These are phyloP conservation scores for Pestalotiopsis fici DNA, from an alignment of 2,329 filamentous ascomycete species.

Conservation along the genomic window DNA sequence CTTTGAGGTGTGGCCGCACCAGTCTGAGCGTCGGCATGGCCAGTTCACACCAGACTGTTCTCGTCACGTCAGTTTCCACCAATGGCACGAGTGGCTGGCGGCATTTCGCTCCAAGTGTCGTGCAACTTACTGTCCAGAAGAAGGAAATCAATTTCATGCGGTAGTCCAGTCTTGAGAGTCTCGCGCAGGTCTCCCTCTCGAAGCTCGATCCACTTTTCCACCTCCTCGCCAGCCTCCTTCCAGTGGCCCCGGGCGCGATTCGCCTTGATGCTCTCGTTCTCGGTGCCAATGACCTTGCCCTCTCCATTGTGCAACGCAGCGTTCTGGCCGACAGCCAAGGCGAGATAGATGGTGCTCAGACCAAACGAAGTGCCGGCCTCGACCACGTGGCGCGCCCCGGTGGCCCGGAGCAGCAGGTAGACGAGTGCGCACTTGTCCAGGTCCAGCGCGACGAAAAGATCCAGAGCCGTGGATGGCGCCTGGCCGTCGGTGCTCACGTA, in stretches of 20 bases:
- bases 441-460: slow-evolving; percentile 58
- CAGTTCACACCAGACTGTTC: slow-evolving; percentile 55
- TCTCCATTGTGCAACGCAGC: slow-evolving; percentile 18
- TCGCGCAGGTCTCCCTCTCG: slow-evolving; percentile 58
- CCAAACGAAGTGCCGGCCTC: slow-evolving; percentile 65
- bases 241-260: slow-evolving; percentile 53
- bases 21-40: slow-evolving; percentile 52
- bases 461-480: slow-evolving; percentile 10
- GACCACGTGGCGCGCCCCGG: slow-evolving; percentile 51
- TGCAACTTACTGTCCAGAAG: slow-evolving; percentile 59
- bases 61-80: not conserved
- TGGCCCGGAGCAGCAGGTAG: slow-evolving; percentile 53
- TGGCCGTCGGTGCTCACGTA: slow-evolving; percentile 28
- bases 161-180: slow-evolving; percentile 51
- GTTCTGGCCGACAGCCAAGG: slow-evolving; percentile 56
- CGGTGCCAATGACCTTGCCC: slow-evolving; percentile 58
- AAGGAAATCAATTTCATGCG: slow-evolving; percentile 52
- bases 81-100: not conserved
- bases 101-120: not conserved
- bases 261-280: slow-evolving; percentile 58
- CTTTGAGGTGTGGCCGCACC: slow-evolving; percentile 43
- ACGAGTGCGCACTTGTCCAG: slow-evolving; percentile 58
- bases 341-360: slow-evolving; percentile 63
- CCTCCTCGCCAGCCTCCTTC: slow-evolving; percentile 47
- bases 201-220: slow-evolving; percentile 54